Evolutionary conservation across 805 yeast species (phyloP), one percentile per base, ranked within the genome.

Genomic region (Pichia cephalocereana): DNA sequence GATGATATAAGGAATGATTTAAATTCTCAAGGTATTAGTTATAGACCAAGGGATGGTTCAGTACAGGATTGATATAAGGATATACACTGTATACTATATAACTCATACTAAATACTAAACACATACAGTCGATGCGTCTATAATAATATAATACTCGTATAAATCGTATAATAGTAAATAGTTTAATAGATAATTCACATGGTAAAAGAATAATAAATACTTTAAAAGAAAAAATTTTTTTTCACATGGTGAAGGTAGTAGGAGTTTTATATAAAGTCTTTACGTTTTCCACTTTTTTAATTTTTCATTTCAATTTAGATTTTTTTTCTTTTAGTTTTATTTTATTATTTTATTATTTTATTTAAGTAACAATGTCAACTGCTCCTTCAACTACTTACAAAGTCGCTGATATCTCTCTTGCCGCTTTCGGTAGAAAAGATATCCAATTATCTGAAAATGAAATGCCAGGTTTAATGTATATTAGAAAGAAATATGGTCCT

Each of bases 351-450:
- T 26, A 31, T 27, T 23, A n/a, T 8, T 32, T 26, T 19, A 44
- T 39, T 27, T 26, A n/a, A 32, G 15, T n/a, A 34, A 56, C 32
- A 58, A 78, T 77, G 83, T 72, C 82, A 64, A 69, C 82, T 64
- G 70, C 77, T 55, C 78, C 79, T 63, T 80, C 83, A 59, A 74
- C 71, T 61, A 85, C 82, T 73, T 93, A 80, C 80, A 91, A 93
- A 75, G 96, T 91, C 70, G 95, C 97, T 64, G 99, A 91, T 74
- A 86, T 93, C 73, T 86, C 96, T 62, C 82, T 91, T 59, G 98
- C 99, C 68, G 99, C 99, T 68, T 91, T 93, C 73, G 99, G 99
- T 76, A 89, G 99, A 80, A 93, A 91, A 75, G 99, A 91, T 75
- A 93, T 91, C 65, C 97, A 91, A 76, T 81, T 91, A 69, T 93